Percentiles rank a stretch among this genome's conserved stretches.
These are phyloP conservation scores for Aspergillaceae sp. DNA, from an alignment of 2,329 filamentous ascomycete genomes.

Conservation along the genomic window DNA sequence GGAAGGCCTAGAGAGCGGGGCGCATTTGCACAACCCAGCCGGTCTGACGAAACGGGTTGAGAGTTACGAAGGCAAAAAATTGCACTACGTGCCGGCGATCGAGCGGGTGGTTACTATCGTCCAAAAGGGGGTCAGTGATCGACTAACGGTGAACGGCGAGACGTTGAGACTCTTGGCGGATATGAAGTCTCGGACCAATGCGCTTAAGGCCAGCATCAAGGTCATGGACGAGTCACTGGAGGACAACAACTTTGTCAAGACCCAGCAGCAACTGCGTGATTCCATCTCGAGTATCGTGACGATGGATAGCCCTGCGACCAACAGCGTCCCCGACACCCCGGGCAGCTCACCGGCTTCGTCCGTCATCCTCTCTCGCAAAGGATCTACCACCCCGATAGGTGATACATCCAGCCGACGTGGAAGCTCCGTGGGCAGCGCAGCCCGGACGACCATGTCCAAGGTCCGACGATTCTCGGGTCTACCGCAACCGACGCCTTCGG, in stretches of 20 bases:
- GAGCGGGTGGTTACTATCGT: constrained; percentile 86
- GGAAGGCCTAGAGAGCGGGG: constrained; percentile 66
- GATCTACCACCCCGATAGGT: constrained; percentile 39
- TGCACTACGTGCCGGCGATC: constrained; percentile 88
- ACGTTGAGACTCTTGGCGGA: constrained; percentile 79
- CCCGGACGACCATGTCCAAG: constrained; percentile 33
- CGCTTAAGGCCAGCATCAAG: constrained; percentile 64
- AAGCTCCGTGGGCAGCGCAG: constrained; percentile 36
- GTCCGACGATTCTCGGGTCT: constrained; percentile 41
- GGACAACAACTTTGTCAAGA: constrained; percentile 54
- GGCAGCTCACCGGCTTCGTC: constrained; percentile 64
- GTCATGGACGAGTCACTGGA: constrained; percentile 69
- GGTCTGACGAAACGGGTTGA: constrained; percentile 74
- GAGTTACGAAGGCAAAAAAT: constrained; percentile 89
- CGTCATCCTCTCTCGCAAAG: constrained; percentile 46
- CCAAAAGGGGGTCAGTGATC: constrained; percentile 87
- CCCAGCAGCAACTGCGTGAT: constrained; percentile 75
- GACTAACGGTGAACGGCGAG: constrained; percentile 94
- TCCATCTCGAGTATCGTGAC: constrained; percentile 89
- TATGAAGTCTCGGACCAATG: constrained; percentile 72
- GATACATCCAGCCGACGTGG: constrained; percentile 40
- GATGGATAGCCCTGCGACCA: constrained; percentile 63
- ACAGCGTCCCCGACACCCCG: constrained; percentile 57
- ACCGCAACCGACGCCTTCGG: constrained; percentile 27
- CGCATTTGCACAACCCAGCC: constrained; percentile 63